phyloP scores from a whole-genome alignment of 2,329 filamentous ascomycete species.

The Neopestalotiopsis rosae region DNA sequence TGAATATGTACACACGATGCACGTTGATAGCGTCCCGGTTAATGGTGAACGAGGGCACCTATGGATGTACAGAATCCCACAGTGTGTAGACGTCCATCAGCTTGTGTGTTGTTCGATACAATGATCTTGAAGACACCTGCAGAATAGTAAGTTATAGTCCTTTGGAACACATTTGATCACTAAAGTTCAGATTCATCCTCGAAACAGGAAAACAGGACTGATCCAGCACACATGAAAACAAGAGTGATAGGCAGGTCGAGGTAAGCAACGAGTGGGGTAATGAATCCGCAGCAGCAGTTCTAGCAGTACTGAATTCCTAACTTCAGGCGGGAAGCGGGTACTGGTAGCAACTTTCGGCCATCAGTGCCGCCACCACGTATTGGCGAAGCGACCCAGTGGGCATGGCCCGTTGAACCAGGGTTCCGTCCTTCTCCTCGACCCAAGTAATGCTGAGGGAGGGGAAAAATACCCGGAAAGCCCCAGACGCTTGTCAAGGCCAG shows the following conservation, averaged over 20 bases:
- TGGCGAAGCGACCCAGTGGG: neutral
- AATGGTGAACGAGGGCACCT: neutral
- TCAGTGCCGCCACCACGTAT: constrained; percentile 7
- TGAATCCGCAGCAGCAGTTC: neutral
- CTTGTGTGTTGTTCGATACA: neutral
- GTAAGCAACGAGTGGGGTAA: constrained; percentile 1
- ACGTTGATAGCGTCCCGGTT: neutral
- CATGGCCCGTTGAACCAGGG: constrained; percentile 2
- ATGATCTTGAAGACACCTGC: neutral
- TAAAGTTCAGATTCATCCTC: neutral
- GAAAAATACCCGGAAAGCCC: neutral
- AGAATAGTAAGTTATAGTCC: neutral
- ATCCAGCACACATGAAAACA: neutral
- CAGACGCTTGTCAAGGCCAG: neutral
- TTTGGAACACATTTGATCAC: neutral
- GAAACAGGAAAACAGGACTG: neutral
- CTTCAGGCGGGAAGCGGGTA: constrained; percentile 10
- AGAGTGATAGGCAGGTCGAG: neutral
- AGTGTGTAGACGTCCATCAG: neutral
- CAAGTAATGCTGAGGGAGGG: neutral
- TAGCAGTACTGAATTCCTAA: too few relatives aligned
- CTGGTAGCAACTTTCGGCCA: constrained; percentile 5
- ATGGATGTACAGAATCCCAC: neutral
- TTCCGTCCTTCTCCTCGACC: neutral
- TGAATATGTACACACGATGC: neutral